These are phyloP conservation scores for Xylaria intraflava DNA, from an alignment of 495 filamentous ascomycete species.

Conservation along the genomic window DNA sequence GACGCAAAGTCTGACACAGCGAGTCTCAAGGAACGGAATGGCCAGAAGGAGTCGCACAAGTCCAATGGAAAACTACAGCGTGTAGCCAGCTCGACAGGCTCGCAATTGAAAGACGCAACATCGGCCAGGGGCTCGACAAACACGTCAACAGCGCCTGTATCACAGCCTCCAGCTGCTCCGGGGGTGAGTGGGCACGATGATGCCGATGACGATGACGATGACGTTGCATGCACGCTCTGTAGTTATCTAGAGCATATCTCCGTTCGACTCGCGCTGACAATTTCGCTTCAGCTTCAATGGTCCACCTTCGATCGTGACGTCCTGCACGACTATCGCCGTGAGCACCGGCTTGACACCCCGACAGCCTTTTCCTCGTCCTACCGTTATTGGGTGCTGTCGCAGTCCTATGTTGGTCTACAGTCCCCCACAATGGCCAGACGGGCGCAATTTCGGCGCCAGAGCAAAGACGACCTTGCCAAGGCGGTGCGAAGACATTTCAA, in stretches of 20 bases:
- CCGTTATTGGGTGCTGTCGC: slow-evolving; percentile 64
- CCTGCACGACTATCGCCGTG: slow-evolving; percentile 74
- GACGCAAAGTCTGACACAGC: slow-evolving; percentile 42
- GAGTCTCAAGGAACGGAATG: slow-evolving; percentile 39
- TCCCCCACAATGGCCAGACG: slow-evolving; percentile 66
- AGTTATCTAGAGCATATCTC: neutral
- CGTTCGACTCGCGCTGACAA: slow-evolving; percentile 16
- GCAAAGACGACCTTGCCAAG: slow-evolving; percentile 72
- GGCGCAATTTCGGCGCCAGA: slow-evolving; percentile 57
- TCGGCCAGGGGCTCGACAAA: slow-evolving; percentile 25
- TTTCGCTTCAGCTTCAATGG: slow-evolving; percentile 61
- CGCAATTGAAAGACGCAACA: slow-evolving; percentile 37
- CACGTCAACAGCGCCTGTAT: slow-evolving; percentile 14
- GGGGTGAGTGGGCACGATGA: slow-evolving; percentile 14
- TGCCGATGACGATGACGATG: neutral
- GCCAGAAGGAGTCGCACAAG: slow-evolving; percentile 27
- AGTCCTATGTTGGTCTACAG: slow-evolving; percentile 60
- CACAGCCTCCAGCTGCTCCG: slow-evolving; percentile 15
- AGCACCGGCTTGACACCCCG: slow-evolving; percentile 66
- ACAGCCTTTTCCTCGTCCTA: slow-evolving; percentile 63
- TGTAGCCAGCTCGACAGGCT: slow-evolving; percentile 39
- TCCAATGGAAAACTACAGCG: slow-evolving; percentile 42
- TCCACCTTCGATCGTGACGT: slow-evolving; percentile 61
- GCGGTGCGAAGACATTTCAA: slow-evolving; percentile 89
- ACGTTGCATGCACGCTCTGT: neutral